Percentiles rank a stretch among this genome's conserved stretches.
Conservation (phyloP, 805 yeast genomes). For the Saccharomyces paradoxus region DNA sequence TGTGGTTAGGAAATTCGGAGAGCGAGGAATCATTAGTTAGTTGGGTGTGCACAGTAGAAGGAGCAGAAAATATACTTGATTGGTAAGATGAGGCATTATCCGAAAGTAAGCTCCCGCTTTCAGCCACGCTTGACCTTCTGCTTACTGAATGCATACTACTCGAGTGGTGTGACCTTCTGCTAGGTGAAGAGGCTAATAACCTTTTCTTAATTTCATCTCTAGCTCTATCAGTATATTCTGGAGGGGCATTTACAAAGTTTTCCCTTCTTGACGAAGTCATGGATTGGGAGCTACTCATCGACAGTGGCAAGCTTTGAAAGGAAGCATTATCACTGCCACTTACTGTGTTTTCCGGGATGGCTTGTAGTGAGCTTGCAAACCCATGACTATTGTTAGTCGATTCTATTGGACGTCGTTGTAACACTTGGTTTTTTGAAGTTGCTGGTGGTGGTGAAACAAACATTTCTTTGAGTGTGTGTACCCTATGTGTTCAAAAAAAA, state of each 20-base stretch:
- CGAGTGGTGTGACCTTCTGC: not conserved
- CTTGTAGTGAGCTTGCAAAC: constrained; percentile 4
- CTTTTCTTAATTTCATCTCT: constrained; percentile 29
- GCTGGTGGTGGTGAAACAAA: constrained; percentile 31
- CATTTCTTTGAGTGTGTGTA: constrained; percentile 10
- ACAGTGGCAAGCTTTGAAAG: constrained; percentile 4
- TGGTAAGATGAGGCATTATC: constrained; percentile 4
- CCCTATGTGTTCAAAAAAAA: not conserved
- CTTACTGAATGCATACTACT: not conserved
- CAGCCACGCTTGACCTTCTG: not conserved
- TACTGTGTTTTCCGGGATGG: constrained; percentile 2
- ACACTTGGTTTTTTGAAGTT: constrained; percentile 17
- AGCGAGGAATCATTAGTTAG: not conserved
- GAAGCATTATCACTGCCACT: not conserved
- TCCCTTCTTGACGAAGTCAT: not conserved
- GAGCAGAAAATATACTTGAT: constrained; percentile 9
- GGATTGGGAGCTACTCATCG: constrained; percentile 2
- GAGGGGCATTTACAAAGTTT: constrained; percentile 29
- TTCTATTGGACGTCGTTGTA: constrained; percentile 5
- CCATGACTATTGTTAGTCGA: constrained; percentile 4
- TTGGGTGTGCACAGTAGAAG: not conserved
- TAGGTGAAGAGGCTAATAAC: constrained; percentile 10
- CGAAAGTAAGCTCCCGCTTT: not conserved
- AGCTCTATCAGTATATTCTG: constrained; percentile 30
- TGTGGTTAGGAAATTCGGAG: not conserved